Conservation (phyloP, 495 filamentous ascomycete species). For the Arthonia radiata region DNA sequence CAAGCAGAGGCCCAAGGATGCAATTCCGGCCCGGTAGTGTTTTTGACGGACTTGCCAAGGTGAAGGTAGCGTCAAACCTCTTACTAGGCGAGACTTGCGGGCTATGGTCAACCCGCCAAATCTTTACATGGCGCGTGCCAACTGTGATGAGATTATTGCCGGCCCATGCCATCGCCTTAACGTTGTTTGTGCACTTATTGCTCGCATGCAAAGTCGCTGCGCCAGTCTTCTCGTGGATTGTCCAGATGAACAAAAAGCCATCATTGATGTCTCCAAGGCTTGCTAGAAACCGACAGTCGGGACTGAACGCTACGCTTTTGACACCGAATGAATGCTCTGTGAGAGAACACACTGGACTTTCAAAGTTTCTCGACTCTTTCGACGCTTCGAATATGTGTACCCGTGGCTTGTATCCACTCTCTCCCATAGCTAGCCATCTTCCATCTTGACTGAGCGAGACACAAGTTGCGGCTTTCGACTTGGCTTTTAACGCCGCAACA, state of each 20-base stretch:
- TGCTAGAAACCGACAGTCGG: slow-evolving; percentile 66
- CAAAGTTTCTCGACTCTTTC: slow-evolving; percentile 43
- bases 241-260: slow-evolving; percentile 84
- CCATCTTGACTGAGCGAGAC: slow-evolving; percentile 78
- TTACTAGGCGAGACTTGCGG: slow-evolving; percentile 15
- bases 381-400: slow-evolving; percentile 79
- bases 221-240: slow-evolving; percentile 58
- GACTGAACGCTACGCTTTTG: slow-evolving; percentile 66
- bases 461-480: slow-evolving; percentile 91
- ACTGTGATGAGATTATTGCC: slow-evolving; percentile 45
- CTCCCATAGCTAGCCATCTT: slow-evolving; percentile 70
- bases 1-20: slow-evolving; percentile 50
- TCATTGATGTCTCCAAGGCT: slow-evolving; percentile 74
- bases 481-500: slow-evolving; percentile 63
- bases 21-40: slow-evolving; percentile 34
- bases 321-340: slow-evolving; percentile 83
- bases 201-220: slow-evolving; percentile 68
- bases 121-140: slow-evolving; percentile 77
- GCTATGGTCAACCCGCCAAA: slow-evolving; percentile 68
- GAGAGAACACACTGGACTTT: slow-evolving; percentile 62
- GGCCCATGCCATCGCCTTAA: slow-evolving; percentile 75
- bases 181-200: slow-evolving; percentile 72
- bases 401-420: slow-evolving; percentile 84
- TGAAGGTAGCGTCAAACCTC: slow-evolving; percentile 14
- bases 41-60: slow-evolving; percentile 17